Evolutionary conservation across 2,329 filamentous ascomycete species (phyloP).

Genomic region (Coniella vitis): DNA sequence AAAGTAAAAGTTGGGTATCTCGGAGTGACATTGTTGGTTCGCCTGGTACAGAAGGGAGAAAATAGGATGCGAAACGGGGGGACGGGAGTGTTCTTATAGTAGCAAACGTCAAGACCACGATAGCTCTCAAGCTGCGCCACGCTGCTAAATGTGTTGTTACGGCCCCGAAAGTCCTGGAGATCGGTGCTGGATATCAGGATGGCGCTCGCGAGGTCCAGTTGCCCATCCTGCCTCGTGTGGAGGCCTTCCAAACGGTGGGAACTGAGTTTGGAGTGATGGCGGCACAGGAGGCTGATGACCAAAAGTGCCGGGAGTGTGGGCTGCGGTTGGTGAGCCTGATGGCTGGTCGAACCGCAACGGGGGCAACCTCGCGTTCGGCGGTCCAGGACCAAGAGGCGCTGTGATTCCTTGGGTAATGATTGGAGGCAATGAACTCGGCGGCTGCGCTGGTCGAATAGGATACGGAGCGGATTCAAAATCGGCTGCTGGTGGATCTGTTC

Average conservation of each 20-base stretch:
- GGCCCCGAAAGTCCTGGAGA: background rate
- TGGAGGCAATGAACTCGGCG: slow-evolving; percentile 34
- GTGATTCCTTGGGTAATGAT: slow-evolving; percentile 22
- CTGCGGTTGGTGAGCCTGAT: slow-evolving; percentile 22
- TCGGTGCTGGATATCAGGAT: slow-evolving; percentile 2
- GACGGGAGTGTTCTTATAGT: background rate
- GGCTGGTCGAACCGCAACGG: slow-evolving; percentile 41
- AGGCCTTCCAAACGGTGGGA: slow-evolving; percentile 21
- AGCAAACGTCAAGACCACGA: background rate
- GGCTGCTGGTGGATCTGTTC: slow-evolving; percentile 31
- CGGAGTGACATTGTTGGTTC: slow-evolving; percentile 1
- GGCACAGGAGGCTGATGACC: slow-evolving; percentile 5
- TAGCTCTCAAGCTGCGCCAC: background rate
- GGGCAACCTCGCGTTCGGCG: slow-evolving; percentile 38
- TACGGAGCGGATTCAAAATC: slow-evolving; percentile 33
- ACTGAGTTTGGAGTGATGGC: slow-evolving; percentile 17
- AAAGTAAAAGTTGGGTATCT: slow-evolving; percentile 17
- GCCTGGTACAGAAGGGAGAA: background rate
- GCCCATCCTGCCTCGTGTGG: slow-evolving; percentile 34
- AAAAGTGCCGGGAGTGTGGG: slow-evolving; percentile 8
- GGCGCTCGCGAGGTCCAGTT: slow-evolving; percentile 21
- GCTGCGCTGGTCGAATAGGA: slow-evolving; percentile 24
- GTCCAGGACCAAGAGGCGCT: slow-evolving; percentile 10
- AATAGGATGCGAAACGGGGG: background rate
- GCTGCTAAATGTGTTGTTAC: background rate